These are phyloP conservation scores for Eutrema japonicum DNA, from an alignment of 345 rosid genomes.

Conservation along the genomic window DNA sequence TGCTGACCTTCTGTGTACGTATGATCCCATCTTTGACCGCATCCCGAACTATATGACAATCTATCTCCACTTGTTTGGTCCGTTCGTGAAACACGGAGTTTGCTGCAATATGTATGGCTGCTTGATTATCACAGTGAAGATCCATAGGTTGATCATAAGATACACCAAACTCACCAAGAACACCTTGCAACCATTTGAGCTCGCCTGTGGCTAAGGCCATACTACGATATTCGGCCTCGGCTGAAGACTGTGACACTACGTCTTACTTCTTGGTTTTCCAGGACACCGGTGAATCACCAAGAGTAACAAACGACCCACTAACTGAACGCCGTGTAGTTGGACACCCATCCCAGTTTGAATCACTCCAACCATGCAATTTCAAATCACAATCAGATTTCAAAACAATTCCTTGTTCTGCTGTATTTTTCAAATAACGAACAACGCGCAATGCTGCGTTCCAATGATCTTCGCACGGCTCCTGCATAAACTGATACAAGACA, in stretches of 20 bases:
- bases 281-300: background rate
- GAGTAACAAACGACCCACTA: background rate
- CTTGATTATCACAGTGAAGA: background rate
- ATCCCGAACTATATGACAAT: background rate
- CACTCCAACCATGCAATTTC: background rate
- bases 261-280: background rate
- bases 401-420: background rate
- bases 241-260: background rate
- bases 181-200: background rate
- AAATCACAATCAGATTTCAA: background rate
- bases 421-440: background rate
- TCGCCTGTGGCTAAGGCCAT: background rate
- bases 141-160: background rate
- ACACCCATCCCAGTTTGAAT: background rate
- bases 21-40: background rate
- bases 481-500: background rate
- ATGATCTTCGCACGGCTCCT: background rate
- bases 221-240: background rate
- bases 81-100: background rate
- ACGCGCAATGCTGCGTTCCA: background rate
- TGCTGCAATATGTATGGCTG: background rate
- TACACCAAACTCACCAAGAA: background rate
- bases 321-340: fast-evolving
- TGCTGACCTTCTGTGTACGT: background rate
- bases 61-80: background rate